Percentiles rank a stretch among this genome's conserved stretches.
Evolutionary conservation across 495 filamentous ascomycete species (phyloP).

Genomic region (Amphirosellinia nigrospora): DNA sequence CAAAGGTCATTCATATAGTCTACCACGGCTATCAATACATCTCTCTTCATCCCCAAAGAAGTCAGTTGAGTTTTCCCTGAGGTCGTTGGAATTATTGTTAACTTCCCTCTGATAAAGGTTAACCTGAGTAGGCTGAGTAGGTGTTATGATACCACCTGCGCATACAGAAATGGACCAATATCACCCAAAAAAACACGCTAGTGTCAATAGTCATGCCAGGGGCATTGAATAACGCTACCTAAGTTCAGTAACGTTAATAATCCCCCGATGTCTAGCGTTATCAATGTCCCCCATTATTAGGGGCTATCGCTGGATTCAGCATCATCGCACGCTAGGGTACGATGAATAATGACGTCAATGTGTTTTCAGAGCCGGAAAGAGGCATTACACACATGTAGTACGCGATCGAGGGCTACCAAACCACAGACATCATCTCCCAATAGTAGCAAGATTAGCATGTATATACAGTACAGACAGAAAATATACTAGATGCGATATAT

Average conservation of each 20-base stretch:
- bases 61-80: not conserved
- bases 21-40: not conserved
- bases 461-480: not conserved
- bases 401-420: not conserved
- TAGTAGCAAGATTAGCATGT: not conserved
- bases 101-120: not conserved
- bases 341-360: conserved; percentile 17
- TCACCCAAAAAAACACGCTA: not conserved
- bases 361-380: conserved; percentile 7
- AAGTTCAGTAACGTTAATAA: not conserved
- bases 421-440: not conserved
- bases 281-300: not conserved
- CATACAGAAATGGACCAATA: not conserved
- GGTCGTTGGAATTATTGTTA: not conserved
- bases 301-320: not conserved
- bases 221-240: too few species aligned
- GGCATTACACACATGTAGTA: not conserved
- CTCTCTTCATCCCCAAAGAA: not conserved
- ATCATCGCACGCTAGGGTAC: not conserved
- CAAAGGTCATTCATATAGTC: not conserved
- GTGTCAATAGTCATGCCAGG: too few species aligned
- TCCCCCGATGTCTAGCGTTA: not conserved
- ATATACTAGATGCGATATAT: not conserved
- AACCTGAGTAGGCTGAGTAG: not conserved
- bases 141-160: not conserved